Evolutionary conservation across 805 yeast genomes (phyloP).

Genomic region (Kregervanrija pseudodelftensis): DNA sequence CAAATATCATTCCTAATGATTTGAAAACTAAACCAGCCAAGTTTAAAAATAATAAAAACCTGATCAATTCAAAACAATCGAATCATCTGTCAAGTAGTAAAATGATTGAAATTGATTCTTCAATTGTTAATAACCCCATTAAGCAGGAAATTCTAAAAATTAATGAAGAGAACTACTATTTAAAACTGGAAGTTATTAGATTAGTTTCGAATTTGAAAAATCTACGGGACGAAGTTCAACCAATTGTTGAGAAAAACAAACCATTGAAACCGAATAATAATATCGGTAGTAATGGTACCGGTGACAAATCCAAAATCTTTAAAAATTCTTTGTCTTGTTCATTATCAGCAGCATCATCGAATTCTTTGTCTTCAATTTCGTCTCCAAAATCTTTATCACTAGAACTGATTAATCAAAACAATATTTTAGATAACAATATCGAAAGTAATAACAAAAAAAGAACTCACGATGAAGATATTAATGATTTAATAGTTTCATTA

Average conservation of each 20-base stretch:
- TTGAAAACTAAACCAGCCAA: constrained; percentile 6
- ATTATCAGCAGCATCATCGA: constrained; percentile 6
- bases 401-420: not conserved
- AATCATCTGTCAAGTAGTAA: not conserved
- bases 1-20: no score
- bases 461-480: constrained; percentile 29
- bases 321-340: not conserved
- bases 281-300: not conserved
- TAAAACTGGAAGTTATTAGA: constrained; percentile 37
- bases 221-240: constrained; percentile 18
- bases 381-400: not conserved
- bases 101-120: constrained; percentile 14
- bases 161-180: constrained; percentile 37
- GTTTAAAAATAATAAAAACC: not conserved
- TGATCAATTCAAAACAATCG: not conserved
- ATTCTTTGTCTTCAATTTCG: constrained; percentile 1
- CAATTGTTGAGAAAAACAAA: not conserved
- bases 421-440: not conserved
- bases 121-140: constrained; percentile 25
- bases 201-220: constrained; percentile 37
- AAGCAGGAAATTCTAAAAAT: constrained; percentile 35
- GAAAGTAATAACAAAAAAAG: constrained; percentile 10
- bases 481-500: constrained; percentile 29
- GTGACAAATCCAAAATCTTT: not conserved
- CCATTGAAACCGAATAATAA: not conserved